These are phyloP conservation scores for Rhamnella rubrinervis DNA, from an alignment of 331 rosid species.

Conservation along the genomic window DNA sequence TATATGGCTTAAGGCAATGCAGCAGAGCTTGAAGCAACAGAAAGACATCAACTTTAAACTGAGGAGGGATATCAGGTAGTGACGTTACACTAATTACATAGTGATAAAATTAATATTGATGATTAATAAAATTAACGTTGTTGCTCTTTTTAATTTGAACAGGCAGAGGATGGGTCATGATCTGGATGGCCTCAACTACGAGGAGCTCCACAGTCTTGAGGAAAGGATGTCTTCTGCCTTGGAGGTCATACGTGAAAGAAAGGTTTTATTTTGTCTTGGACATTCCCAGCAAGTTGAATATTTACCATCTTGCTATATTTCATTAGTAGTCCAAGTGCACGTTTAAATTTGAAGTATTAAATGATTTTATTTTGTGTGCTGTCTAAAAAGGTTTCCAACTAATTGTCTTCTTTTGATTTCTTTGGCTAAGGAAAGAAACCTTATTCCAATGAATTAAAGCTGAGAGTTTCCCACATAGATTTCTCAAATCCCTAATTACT, in stretches of 20 bases:
- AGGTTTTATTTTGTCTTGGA: constrained; percentile 39
- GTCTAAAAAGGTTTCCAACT: no score
- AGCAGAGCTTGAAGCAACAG: constrained; percentile 50
- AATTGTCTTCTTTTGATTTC: no score
- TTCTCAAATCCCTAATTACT: no score
- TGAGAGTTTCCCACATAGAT: no score
- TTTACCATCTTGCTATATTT: no score
- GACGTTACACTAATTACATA: background rate
- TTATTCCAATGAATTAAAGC: no score
- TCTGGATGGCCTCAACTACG: constrained; percentile 43
- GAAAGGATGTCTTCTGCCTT: constrained; percentile 44
- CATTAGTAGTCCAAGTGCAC: background rate
- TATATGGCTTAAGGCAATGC: constrained; percentile 52
- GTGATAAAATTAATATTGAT: background rate
- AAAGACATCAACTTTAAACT: constrained; percentile 61
- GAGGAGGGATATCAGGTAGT: constrained; percentile 71
- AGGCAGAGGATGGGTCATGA: constrained; percentile 85
- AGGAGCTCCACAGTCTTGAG: constrained; percentile 61
- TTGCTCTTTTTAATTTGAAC: background rate
- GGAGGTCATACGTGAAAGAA: constrained; percentile 52
- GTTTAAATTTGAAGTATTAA: no score
- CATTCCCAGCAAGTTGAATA: background rate
- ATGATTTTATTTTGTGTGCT: no score
- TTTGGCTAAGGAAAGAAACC: no score
- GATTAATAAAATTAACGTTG: background rate